Conservation (phyloP, 2,329 filamentous ascomycete species). For the Graphilbum ipis-grandicollis region DNA sequence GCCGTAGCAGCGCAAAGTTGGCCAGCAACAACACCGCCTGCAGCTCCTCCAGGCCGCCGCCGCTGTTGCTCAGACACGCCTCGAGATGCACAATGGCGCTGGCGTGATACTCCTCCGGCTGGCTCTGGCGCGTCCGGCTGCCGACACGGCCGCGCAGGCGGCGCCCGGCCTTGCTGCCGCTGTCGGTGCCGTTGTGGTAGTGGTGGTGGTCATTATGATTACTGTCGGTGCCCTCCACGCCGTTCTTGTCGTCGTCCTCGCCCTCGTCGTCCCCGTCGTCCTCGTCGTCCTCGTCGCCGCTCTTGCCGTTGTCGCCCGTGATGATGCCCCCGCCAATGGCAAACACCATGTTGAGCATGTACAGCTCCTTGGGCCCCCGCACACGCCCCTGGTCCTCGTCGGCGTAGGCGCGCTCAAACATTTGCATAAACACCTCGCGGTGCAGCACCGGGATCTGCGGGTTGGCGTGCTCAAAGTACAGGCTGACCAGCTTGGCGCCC, state of each 20-base stretch:
- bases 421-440: constrained; percentile 71
- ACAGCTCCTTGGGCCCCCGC: constrained; percentile 65
- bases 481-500: constrained; percentile 52
- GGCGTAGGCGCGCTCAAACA: constrained; percentile 69
- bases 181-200: not conserved
- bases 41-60: constrained; percentile 80
- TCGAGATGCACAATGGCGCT: constrained; percentile 87
- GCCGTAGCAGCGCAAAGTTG: constrained; percentile 77
- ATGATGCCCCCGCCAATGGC: constrained; percentile 92
- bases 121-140: constrained; percentile 30
- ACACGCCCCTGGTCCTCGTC: constrained; percentile 46
- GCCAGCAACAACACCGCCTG: constrained; percentile 85
- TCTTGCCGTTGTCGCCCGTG: constrained; percentile 44
- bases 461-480: constrained; percentile 94
- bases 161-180: constrained; percentile 2
- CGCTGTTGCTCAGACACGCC: constrained; percentile 65
- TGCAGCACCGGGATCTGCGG: constrained; percentile 91
- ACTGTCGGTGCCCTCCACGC: not conserved
- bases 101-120: constrained; percentile 91
- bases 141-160: constrained; percentile 13
- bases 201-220: too few species aligned
- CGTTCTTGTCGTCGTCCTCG: not conserved
- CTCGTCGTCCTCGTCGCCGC: constrained; percentile 3
- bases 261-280: not conserved
- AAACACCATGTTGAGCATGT: constrained; percentile 92